Percentiles rank a stretch among this genome's conserved stretches.
phyloP scores from a whole-genome alignment of 2,329 filamentous ascomycete species.

The Xylariaceae sp. region DNA sequence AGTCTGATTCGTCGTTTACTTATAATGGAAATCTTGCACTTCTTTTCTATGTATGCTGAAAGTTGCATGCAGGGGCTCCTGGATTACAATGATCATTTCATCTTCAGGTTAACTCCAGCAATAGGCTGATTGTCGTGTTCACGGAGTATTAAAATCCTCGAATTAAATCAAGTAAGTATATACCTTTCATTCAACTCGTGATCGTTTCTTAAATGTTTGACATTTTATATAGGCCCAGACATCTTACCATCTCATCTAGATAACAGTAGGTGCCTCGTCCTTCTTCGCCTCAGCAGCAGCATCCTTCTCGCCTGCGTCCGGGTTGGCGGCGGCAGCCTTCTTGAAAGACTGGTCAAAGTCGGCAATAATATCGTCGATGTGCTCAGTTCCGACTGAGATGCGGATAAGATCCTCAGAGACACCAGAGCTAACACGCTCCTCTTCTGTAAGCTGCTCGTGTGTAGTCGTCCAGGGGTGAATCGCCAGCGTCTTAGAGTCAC shows the following conservation, averaged over 20 bases:
- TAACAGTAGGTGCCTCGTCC: slow-evolving; percentile 37
- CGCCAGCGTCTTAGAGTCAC: slow-evolving; percentile 90
- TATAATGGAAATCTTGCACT: too few species aligned
- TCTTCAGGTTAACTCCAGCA: too few species aligned
- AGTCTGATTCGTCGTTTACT: too few species aligned
- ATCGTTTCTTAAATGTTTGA: too few species aligned
- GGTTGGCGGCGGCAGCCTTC: slow-evolving; percentile 47
- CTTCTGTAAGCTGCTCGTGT: slow-evolving; percentile 79
- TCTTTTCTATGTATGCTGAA: too few species aligned
- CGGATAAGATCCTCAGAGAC: slow-evolving; percentile 90
- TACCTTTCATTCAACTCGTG: too few species aligned
- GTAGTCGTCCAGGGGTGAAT: slow-evolving; percentile 96
- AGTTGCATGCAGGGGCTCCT: too few species aligned
- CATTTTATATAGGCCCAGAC: too few species aligned
- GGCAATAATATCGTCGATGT: slow-evolving; percentile 95
- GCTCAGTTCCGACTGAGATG: slow-evolving; percentile 92
- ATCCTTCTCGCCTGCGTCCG: slow-evolving; percentile 27
- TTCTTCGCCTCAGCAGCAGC: slow-evolving; percentile 33
- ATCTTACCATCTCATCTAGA: slow-evolving; percentile 23
- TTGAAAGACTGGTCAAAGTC: slow-evolving; percentile 92
- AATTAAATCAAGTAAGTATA: too few species aligned
- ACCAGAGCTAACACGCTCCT: slow-evolving; percentile 77
- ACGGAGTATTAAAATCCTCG: too few species aligned
- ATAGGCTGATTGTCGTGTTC: too few species aligned
- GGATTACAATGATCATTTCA: too few species aligned